These are phyloP conservation scores for Cyclotella atomus DNA, from an alignment of 108 stramenopile genomes.

Conservation along the genomic window DNA sequence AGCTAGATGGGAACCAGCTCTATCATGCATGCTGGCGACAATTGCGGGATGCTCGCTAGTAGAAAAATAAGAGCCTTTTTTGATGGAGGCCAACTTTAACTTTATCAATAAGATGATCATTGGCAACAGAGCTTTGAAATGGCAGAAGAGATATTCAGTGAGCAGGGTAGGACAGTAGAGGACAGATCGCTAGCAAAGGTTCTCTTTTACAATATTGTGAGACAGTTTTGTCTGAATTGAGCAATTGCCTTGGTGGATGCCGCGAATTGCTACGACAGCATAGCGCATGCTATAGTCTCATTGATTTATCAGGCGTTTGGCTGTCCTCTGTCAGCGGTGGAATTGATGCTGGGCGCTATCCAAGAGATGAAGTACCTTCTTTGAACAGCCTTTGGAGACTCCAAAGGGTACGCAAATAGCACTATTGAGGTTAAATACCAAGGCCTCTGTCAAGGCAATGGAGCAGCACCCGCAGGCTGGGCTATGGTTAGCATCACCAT, in stretches of 20 bases:
- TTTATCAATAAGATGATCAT: not conserved
- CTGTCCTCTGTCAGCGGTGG: not conserved
- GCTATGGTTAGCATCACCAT: constrained; percentile 13
- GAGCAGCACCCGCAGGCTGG: not conserved
- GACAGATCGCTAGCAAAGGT: constrained; percentile 11
- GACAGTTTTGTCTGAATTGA: not conserved
- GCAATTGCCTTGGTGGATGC: constrained; percentile 15
- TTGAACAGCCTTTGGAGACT: constrained; percentile 2
- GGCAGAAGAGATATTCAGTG: constrained; percentile 26
- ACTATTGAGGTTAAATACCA: constrained; percentile 7
- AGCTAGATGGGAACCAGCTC: constrained; percentile 2
- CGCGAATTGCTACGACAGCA: constrained; percentile 18
- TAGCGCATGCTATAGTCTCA: constrained; percentile 5
- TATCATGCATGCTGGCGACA: constrained; percentile 16
- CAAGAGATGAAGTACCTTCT: constrained; percentile 22
- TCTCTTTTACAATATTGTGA: not conserved
- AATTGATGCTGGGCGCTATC: constrained; percentile 6
- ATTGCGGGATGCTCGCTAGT: not conserved
- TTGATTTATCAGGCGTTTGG: constrained; percentile 12
- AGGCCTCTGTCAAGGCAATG: constrained; percentile 17
- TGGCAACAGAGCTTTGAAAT: constrained; percentile 19
- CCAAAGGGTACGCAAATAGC: not conserved
- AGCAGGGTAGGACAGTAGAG: not conserved
- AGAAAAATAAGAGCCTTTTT: constrained; percentile 7
- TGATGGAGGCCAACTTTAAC: constrained; percentile 36